phyloP scores from a whole-genome alignment of 441 rosid species.

The Populus trichocarpa region DNA sequence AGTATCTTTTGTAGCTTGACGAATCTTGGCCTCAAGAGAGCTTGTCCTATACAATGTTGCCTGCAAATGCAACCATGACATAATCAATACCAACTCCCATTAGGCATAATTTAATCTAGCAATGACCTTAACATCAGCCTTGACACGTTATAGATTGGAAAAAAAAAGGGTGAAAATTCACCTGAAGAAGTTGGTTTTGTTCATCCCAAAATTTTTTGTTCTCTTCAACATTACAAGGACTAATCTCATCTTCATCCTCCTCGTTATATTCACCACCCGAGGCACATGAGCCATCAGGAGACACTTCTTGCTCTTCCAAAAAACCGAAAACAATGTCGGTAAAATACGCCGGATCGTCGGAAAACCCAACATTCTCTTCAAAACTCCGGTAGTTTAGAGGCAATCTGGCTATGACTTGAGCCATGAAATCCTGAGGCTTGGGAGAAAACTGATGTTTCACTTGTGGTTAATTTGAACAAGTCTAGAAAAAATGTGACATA shows the following conservation, averaged over 20 bases:
- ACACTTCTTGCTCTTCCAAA: slow-evolving; percentile 34
- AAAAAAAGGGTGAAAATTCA: not conserved
- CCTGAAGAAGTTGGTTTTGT: slow-evolving; percentile 74
- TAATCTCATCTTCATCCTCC: slow-evolving; percentile 21
- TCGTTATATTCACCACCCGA: slow-evolving; percentile 27
- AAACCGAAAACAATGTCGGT: slow-evolving; percentile 63
- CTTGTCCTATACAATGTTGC: slow-evolving; percentile 61
- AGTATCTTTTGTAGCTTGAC: slow-evolving; percentile 57
- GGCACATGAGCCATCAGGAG: slow-evolving; percentile 19
- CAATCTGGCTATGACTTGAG: slow-evolving; percentile 9
- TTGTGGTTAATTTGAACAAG: slow-evolving; percentile 13
- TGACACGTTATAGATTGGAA: not conserved
- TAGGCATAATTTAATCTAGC: not conserved
- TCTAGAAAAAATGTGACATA: not conserved
- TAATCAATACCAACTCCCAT: not conserved
- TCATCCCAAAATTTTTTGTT: slow-evolving; percentile 59
- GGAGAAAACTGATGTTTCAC: not conserved
- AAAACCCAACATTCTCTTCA: slow-evolving; percentile 41
- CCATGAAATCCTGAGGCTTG: not conserved
- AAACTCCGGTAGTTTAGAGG: slow-evolving; percentile 18
- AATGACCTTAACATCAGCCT: not conserved
- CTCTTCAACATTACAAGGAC: slow-evolving; percentile 33
- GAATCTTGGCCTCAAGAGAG: slow-evolving; percentile 56
- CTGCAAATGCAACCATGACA: slow-evolving; percentile 28
- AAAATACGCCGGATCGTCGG: slow-evolving; percentile 51